Conservation (phyloP, 805 yeast genomes). For the Kurtzmaniella fragi region DNA sequence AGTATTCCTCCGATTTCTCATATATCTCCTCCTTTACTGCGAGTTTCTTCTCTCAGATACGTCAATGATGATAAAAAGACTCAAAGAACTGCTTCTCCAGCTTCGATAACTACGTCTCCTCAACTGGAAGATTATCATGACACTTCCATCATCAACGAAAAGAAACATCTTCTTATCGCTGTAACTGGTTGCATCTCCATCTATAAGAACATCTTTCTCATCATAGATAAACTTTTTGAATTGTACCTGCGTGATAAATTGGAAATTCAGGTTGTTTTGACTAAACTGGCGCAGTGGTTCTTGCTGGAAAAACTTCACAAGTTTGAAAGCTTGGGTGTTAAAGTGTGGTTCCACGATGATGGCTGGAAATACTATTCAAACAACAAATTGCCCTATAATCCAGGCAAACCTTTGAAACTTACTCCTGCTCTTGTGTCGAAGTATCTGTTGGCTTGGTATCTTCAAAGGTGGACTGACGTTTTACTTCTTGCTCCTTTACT, state of each 20-base stretch:
- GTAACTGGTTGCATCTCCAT: constrained; percentile 20
- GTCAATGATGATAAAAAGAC: constrained; percentile 6
- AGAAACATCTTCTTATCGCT: constrained; percentile 18
- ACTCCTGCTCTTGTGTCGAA: constrained; percentile 10
- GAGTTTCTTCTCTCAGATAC: constrained; percentile 1
- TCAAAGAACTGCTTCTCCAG: constrained; percentile 1
- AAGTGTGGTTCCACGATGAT: constrained; percentile 21
- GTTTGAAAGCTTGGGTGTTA: constrained; percentile 17
- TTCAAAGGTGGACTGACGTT: constrained; percentile 23
- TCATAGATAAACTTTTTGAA: constrained; percentile 20
- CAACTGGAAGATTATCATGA: neutral
- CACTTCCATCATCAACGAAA: neutral
- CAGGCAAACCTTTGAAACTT: constrained; percentile 3
- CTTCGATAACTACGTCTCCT: neutral
- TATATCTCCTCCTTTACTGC: neutral
- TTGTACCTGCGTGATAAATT: constrained; percentile 14
- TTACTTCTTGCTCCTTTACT: constrained; percentile 19
- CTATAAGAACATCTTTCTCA: constrained; percentile 15
- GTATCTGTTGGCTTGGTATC: constrained; percentile 12
- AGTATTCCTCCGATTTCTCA: neutral
- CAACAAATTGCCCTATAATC: constrained; percentile 3
- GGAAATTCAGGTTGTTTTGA: constrained; percentile 20
- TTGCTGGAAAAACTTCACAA: constrained; percentile 14
- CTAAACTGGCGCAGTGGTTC: constrained; percentile 19
- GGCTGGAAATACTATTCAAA: constrained; percentile 11